Percentiles rank a stretch among this genome's conserved stretches.
phyloP scores from a whole-genome alignment of 1,284 basidiomycete species.

The Heterobasidion parviporum region DNA sequence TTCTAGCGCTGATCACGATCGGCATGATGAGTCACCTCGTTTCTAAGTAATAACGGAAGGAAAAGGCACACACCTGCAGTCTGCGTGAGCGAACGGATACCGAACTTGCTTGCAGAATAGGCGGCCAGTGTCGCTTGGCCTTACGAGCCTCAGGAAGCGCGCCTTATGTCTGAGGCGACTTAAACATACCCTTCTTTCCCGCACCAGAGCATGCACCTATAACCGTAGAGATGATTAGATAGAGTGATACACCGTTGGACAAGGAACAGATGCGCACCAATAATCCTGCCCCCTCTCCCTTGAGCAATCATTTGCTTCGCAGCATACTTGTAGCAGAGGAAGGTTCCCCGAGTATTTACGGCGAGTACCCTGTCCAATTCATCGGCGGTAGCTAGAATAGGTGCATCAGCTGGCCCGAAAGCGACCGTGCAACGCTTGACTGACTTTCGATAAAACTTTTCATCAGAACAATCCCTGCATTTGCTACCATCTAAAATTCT shows the following conservation, averaged over 20 bases:
- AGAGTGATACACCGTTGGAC: background rate
- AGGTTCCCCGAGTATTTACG: background rate
- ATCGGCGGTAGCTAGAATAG: background rate
- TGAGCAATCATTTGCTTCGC: slow-evolving; percentile 6
- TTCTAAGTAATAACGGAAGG: background rate
- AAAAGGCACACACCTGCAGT: background rate
- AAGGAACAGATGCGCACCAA: background rate
- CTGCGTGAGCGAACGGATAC: slow-evolving; percentile 2
- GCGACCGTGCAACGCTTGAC: background rate
- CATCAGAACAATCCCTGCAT: slow-evolving; percentile 17
- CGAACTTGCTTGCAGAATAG: slow-evolving; percentile 2
- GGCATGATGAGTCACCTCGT: background rate
- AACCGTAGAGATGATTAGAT: background rate
- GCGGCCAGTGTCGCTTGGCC: background rate
- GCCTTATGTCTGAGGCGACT: background rate
- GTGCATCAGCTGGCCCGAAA: too few species aligned
- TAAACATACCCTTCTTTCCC: background rate
- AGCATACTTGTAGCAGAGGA: slow-evolving; percentile 6
- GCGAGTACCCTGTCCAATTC: background rate
- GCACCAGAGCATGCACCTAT: background rate
- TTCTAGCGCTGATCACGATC: slow-evolving; percentile 11
- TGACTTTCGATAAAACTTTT: slow-evolving; percentile 13
- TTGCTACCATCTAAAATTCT: slow-evolving; percentile 20
- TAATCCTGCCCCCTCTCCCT: slow-evolving; percentile 1
- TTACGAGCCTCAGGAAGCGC: background rate